Evolutionary conservation across 2,329 filamentous ascomycete genomes (phyloP), one percentile per base, ranked within the genome.

Genomic region (Arthrinium puccinioides): DNA sequence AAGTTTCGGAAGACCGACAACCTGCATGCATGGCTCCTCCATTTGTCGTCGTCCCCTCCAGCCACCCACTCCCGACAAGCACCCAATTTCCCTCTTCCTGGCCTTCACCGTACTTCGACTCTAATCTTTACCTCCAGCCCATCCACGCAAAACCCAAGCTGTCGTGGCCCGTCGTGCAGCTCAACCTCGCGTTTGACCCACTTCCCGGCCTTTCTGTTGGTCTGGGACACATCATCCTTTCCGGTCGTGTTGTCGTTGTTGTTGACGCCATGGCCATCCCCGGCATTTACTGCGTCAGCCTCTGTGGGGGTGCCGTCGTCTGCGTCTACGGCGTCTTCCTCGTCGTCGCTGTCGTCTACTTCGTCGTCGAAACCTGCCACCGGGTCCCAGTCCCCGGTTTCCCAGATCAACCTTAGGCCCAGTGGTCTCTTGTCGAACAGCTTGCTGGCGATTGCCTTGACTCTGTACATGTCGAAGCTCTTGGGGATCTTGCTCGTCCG

Each of bases 351-450:
- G 31, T 67, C 67, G 44, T 67, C 69, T 48, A 76, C 76, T 21
- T 72, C 70, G 5, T 76, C 70, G 44, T 79, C 71, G 47, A 78
- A 75, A 43, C 74, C 71, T 8, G 73, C 73, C 1, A 87, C 79
- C 0, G 86, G 86, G 57, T 95, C 87, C 78, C 84, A 87, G 59
- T 96, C 89, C 15, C 87, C 86, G 8, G 88, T 95, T 63, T 95
- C 87, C 84, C 87, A 94, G 1, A 92, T 64, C 33, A 97, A 59
- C 27, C 69, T 72, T 42, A 90, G 63, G 28, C 63, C 62, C 44
- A 87, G 67, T 0, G 87, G 84, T 32, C 70, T 61, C 9, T 84
- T 48, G 1, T 62, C 67, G 51, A 94, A 87, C n/a, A 82, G 57
- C 46, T 75, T 80, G 0, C 81, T 83, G 1, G 87, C 82, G 8